Conservation (phyloP, 805 yeast species). For the Candida sphagnicola region DNA sequence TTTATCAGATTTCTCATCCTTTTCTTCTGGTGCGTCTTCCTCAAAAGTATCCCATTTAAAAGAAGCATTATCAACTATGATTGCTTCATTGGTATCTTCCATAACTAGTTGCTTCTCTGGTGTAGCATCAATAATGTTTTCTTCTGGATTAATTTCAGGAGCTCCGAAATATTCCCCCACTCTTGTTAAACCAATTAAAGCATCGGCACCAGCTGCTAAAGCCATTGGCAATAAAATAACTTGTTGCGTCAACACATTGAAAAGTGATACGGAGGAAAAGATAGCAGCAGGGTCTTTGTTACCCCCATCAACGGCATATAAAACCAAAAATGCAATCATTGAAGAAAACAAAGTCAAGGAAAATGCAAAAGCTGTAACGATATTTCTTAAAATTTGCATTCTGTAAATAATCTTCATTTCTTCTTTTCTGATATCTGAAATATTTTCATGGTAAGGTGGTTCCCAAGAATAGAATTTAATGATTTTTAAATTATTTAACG, state of each 20-base stretch:
- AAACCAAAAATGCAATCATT: constrained; percentile 45
- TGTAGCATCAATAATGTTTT: constrained; percentile 21
- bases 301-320: constrained; percentile 27
- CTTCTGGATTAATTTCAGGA: constrained; percentile 36
- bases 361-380: constrained; percentile 59
- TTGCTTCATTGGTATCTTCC: constrained; percentile 20
- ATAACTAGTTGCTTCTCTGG: constrained; percentile 18
- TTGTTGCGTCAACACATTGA: constrained; percentile 57
- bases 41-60: constrained; percentile 29
- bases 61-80: constrained; percentile 18
- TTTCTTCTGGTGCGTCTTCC: constrained; percentile 13
- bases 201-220: constrained; percentile 65
- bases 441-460: constrained; percentile 59
- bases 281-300: constrained; percentile 54
- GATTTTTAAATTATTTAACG: constrained; percentile 70
- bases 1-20: constrained; percentile 6
- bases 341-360: constrained; percentile 71
- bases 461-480: constrained; percentile 94
- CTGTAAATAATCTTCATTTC: constrained; percentile 62
- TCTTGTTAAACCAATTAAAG: constrained; percentile 57
- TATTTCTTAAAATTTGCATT: constrained; percentile 63
- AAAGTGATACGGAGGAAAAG: constrained; percentile 67
- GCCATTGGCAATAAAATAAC: constrained; percentile 71
- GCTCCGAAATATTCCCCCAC: constrained; percentile 50
- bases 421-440: constrained; percentile 50